phyloP scores from a whole-genome alignment of 345 rosid genomes.

The Kernera saxatilis region DNA sequence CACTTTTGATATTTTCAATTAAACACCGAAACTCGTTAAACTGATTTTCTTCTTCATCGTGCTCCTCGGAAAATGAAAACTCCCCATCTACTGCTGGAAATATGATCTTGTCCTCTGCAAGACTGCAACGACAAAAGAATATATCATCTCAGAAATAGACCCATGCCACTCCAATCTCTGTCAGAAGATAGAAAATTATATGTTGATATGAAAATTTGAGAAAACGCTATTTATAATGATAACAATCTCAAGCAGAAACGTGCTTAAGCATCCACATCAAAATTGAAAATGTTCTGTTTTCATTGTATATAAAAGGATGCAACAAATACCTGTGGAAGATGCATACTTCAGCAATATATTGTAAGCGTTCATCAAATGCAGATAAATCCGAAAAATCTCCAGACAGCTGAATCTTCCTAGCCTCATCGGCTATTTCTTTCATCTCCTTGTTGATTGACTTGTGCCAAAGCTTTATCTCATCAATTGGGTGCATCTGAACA shows the following conservation, averaged over 20 bases:
- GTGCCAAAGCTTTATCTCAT: slow-evolving; percentile 92
- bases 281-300: not conserved
- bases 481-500: slow-evolving; percentile 51
- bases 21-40: slow-evolving; percentile 68
- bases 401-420: slow-evolving; percentile 70
- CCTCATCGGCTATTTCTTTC: slow-evolving; percentile 75
- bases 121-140: slow-evolving; percentile 41
- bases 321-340: slow-evolving; percentile 74
- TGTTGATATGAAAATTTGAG: not conserved
- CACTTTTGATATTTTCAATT: slow-evolving; percentile 70
- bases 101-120: slow-evolving; percentile 89
- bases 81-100: slow-evolving; percentile 85
- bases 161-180: not conserved
- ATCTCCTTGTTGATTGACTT: slow-evolving; percentile 74
- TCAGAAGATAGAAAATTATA: not conserved
- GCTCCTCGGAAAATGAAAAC: slow-evolving; percentile 68
- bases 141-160: slow-evolving; percentile 9
- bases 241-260: slow-evolving; percentile 14
- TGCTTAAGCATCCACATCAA: slow-evolving; percentile 14
- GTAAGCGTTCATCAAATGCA: slow-evolving; percentile 72
- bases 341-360: slow-evolving; percentile 87
- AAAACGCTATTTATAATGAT: not conserved
- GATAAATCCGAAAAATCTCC: slow-evolving; percentile 71
- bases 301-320: slow-evolving; percentile 2
- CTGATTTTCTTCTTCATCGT: slow-evolving; percentile 79